Base-by-base conservation (phyloP, 441 rosid genomes). In the Populus hybrid region DNA sequence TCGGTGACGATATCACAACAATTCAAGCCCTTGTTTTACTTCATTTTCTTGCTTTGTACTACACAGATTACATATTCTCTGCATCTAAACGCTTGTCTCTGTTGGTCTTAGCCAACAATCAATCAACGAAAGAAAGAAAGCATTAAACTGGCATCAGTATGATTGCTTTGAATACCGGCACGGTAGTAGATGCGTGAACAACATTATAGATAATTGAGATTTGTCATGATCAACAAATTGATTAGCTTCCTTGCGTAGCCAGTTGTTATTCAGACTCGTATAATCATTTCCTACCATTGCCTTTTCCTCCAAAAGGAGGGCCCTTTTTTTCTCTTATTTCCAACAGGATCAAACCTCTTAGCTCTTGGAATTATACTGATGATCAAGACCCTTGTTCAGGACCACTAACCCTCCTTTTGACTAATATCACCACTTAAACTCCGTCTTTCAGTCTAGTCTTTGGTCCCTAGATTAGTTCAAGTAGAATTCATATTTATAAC, bases 371-470 rank as follows among this genome's bases (percentile, higher is more conserved):
- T 38, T 26, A 64, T 26, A 20, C 24, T 70, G 65, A 6, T 20
- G 9, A 57, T 20, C 21, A 70, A 38, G 42, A 70, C 64, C 75
- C 64, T 76, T 76, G 73, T 76, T 73, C 69, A 68, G 54, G 79
- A 76, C 74, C 69, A 21, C 73, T 24, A 61, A 12, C 50, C 73
- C 61, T 21, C 3, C 63, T 61, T 21, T 36, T 77, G 26, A 59
- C 10, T 35, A 8, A 3, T 59, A 20, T 59, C n/a, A 59, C 64
- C 64, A n/a, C 23, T 59, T 54, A 54, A 20, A 20, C n/a, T 59
- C 64, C 64, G n/a, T 8, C 64, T 59, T 59, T n/a, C 64, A n/a
- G 20, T 59, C 64, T 59, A 8, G 23, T 59, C 64, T 8, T n/a
- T 59, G 64, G 64, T 59, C 64, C 64, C 3, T 20, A 8, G 10